Evolutionary conservation across 2,329 filamentous ascomycete species (phyloP).

Genomic region (Harringtonia lauricola): DNA sequence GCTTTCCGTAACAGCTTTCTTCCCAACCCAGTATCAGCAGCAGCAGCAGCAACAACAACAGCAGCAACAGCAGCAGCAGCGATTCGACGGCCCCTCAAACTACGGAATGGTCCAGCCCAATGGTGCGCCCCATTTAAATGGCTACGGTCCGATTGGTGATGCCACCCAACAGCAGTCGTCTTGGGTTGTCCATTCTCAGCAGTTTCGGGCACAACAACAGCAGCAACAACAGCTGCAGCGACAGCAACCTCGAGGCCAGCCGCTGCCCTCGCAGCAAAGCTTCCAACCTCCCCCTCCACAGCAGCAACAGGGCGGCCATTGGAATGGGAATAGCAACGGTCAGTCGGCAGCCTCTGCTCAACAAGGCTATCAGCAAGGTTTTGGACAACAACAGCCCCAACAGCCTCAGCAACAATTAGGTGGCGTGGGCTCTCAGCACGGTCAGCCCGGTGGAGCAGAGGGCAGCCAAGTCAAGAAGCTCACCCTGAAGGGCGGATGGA

Average conservation of each 20-base stretch:
- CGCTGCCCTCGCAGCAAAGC: background rate
- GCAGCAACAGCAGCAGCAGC: background rate
- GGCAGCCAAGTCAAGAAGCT: constrained; percentile 19
- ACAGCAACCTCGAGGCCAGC: background rate
- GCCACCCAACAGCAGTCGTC: no score
- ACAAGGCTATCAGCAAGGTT: background rate
- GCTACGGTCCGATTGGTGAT: no score
- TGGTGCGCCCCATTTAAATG: no score
- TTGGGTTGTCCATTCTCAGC: no score
- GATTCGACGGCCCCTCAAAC: background rate
- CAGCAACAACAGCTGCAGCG: constrained; percentile 3
- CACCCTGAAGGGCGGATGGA: constrained; percentile 38
- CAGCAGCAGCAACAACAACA: constrained; percentile 3
- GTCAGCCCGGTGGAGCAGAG: constrained; percentile 5
- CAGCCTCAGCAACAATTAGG: background rate
- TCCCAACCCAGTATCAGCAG: constrained; percentile 3
- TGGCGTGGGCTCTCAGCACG: background rate
- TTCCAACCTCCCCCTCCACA: background rate
- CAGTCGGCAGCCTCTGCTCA: background rate
- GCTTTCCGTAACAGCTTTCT: background rate
- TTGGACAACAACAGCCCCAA: constrained; percentile 4
- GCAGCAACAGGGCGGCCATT: background rate
- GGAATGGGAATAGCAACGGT: background rate
- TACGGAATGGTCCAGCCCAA: no score
- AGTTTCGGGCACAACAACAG: constrained; percentile 3